These are phyloP conservation scores for Boletus rubescentipes DNA, from an alignment of 768 basidiomycete genomes.

Conservation along the genomic window DNA sequence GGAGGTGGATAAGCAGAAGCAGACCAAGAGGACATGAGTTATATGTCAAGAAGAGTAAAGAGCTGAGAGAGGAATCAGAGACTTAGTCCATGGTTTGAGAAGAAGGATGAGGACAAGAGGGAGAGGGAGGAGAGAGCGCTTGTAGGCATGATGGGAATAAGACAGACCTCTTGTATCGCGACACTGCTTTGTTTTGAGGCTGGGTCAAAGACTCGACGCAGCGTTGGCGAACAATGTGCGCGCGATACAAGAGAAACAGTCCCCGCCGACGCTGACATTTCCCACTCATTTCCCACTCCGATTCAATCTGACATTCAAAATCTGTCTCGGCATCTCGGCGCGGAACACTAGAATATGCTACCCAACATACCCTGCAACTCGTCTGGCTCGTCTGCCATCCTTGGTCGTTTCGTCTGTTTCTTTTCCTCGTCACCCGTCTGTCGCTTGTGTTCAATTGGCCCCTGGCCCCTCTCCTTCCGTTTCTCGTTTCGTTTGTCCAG, in stretches of 20 bases:
- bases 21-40: constrained; percentile 78
- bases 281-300: constrained; percentile 21
- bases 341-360: constrained; percentile 48
- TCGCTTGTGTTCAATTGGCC: constrained; percentile 34
- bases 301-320: constrained; percentile 21
- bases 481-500: constrained; percentile 76
- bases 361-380: constrained; percentile 46
- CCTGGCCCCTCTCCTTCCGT: constrained; percentile 58
- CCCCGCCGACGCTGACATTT: constrained; percentile 17
- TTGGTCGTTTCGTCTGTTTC: constrained; percentile 18
- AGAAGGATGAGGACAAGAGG: constrained; percentile 53
- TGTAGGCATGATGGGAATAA: constrained; percentile 72
- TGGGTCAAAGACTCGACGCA: constrained; percentile 33
- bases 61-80: constrained; percentile 49
- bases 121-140: constrained; percentile 65
- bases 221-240: constrained; percentile 49
- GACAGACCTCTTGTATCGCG: constrained; percentile 85
- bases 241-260: constrained; percentile 51
- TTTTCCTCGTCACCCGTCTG: constrained; percentile 3
- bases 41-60: constrained; percentile 29
- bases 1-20: constrained; percentile 66
- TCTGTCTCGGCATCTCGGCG: constrained; percentile 14
- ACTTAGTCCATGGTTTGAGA: constrained; percentile 43
- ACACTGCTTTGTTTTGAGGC: constrained; percentile 41
- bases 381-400: not conserved